Percentiles rank a stretch among this genome's conserved stretches.
Conservation (phyloP, 2,329 filamentous ascomycete genomes). For the Fusarium scirpi region DNA sequence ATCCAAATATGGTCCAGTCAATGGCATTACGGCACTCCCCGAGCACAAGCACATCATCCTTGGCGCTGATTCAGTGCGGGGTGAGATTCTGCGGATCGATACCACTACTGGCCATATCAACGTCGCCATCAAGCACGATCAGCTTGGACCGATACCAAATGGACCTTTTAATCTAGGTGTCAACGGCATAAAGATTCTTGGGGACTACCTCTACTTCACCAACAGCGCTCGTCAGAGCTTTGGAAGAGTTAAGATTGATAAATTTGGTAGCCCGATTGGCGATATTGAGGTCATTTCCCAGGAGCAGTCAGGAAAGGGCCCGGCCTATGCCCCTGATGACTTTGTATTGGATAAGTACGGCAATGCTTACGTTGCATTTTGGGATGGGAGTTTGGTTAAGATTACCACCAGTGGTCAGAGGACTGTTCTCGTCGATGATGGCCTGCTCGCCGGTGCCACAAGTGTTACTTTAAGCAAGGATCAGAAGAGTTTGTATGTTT, state of each 20-base stretch:
- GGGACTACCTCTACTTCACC: conserved; percentile 16
- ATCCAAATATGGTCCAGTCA: neutral
- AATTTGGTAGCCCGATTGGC: conserved; percentile 2
- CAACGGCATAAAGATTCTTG: conserved; percentile 5
- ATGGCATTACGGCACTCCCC: conserved; percentile 5
- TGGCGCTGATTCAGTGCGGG: conserved; percentile 7
- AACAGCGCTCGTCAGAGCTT: conserved; percentile 1
- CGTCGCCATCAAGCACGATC: neutral
- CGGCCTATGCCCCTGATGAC: neutral
- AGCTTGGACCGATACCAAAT: neutral
- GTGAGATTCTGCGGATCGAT: conserved; percentile 17
- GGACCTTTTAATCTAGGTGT: neutral
- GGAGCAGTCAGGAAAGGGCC: neutral
- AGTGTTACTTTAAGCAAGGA: neutral
- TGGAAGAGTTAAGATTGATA: conserved; percentile 2
- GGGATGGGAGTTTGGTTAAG: conserved; percentile 1
- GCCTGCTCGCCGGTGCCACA: neutral
- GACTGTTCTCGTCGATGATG: neutral
- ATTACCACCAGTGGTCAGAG: neutral
- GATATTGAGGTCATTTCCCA: neutral
- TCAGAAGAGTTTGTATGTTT: conserved; percentile 1
- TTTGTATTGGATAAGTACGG: conserved; percentile 10
- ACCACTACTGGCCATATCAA: neutral
- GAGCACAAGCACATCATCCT: conserved; percentile 4
- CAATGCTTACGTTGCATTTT: conserved; percentile 12